Conservation (phyloP, 208 protist genomes). For the Phytomonas serpens region DNA sequence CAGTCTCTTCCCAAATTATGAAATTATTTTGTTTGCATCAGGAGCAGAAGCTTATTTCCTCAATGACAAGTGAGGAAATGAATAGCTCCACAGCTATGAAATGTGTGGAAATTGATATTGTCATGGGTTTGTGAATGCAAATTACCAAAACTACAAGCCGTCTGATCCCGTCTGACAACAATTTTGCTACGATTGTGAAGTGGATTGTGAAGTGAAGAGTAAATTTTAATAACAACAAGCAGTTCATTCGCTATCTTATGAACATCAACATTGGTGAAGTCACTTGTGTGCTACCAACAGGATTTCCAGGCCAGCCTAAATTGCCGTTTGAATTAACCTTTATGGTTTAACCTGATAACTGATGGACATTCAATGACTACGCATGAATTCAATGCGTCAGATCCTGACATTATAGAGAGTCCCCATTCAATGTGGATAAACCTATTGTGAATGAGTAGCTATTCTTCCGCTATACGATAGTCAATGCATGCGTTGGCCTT, state of each 20-base stretch:
- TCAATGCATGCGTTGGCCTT: constrained; percentile 79
- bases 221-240: constrained; percentile 97
- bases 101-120: constrained; percentile 97
- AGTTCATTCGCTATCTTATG: constrained; percentile 97
- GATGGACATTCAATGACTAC: constrained; percentile 96
- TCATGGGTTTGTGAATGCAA: constrained; percentile 97
- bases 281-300: constrained; percentile 74
- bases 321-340: constrained; percentile 92
- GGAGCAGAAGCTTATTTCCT: constrained; percentile 73
- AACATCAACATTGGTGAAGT: constrained; percentile 97
- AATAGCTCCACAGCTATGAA: constrained; percentile 97
- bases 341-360: constrained; percentile 99
- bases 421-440: constrained; percentile 73
- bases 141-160: constrained; percentile 95
- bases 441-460: constrained; percentile 85
- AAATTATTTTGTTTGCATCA: constrained; percentile 77
- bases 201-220: constrained; percentile 93
- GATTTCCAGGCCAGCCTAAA: constrained; percentile 88
- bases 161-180: constrained; percentile 95
- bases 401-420: constrained; percentile 88
- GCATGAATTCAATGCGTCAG: constrained; percentile 89
- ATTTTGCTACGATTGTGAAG: constrained; percentile 96
- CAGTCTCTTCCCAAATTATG: constrained; percentile 84
- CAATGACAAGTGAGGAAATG: constrained; percentile 90
- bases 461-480: constrained; percentile 77